Percentiles rank a stretch among this genome's conserved stretches.
Conservation (phyloP, 2,329 filamentous ascomycete genomes). For the Exophiala phaeomuriformis region DNA sequence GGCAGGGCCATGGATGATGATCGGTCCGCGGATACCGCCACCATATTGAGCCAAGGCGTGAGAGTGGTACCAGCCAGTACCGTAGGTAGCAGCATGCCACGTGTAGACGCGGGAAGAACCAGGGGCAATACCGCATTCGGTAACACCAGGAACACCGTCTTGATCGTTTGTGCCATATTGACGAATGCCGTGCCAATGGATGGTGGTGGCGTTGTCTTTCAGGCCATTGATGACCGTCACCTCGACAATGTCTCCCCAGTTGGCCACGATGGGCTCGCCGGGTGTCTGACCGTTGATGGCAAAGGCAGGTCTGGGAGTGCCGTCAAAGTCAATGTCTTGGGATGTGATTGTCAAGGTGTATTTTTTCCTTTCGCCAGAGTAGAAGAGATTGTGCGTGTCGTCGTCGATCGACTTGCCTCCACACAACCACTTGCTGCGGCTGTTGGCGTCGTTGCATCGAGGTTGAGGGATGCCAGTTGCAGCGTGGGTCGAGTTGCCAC, state of each 20-base stretch:
- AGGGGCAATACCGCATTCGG: conserved; percentile 47
- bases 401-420: conserved; percentile 12
- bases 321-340: conserved; percentile 14
- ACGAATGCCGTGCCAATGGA: conserved; percentile 59
- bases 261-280: conserved; percentile 57
- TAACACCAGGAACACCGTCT: conserved; percentile 51
- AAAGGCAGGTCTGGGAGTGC: conserved; percentile 46
- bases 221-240: conserved; percentile 50
- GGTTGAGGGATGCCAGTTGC: conserved; percentile 7
- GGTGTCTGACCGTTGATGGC: conserved; percentile 62
- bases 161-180: conserved; percentile 49
- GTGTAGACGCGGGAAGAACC: conserved; percentile 50
- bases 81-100: conserved; percentile 41
- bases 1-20: conserved; percentile 27
- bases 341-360: conserved; percentile 17
- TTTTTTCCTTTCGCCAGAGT: conserved; percentile 17
- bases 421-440: conserved; percentile 20
- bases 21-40: conserved; percentile 25
- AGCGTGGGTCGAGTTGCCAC: conserved; percentile 1
- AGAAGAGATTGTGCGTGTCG: conserved; percentile 13
- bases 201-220: conserved; percentile 54
- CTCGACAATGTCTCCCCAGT: conserved; percentile 54
- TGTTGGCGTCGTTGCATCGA: conserved; percentile 15
- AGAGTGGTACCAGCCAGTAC: conserved; percentile 55
- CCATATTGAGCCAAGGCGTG: conserved; percentile 43